Conservation (phyloP, 2,329 filamentous ascomycete species). For the Trichoderma asperellum region DNA sequence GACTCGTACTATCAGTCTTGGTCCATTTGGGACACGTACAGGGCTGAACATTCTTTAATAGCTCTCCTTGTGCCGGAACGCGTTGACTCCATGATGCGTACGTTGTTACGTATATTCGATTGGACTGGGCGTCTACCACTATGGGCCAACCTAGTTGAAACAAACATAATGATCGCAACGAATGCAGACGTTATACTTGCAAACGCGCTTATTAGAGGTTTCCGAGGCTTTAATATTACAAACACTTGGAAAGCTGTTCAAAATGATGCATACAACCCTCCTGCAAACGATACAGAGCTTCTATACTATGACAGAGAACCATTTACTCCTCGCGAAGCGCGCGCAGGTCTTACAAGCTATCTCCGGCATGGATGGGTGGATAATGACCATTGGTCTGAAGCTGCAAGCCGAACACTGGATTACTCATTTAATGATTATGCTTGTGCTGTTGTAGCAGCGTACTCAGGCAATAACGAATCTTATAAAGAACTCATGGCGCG, state of each 20-base stretch:
- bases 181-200: conserved; percentile 53
- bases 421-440: conserved; percentile 53
- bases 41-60: conserved; percentile 51
- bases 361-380: conserved; percentile 50
- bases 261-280: conserved; percentile 51
- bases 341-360: conserved; percentile 51
- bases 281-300: conserved; percentile 48
- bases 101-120: conserved; percentile 50
- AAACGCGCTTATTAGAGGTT: conserved; percentile 50
- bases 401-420: conserved; percentile 51
- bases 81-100: conserved; percentile 54
- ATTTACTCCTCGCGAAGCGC: conserved; percentile 49
- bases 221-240: conserved; percentile 47
- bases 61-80: conserved; percentile 51
- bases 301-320: conserved; percentile 54
- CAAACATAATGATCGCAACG: conserved; percentile 56
- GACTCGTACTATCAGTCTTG: conserved; percentile 56
- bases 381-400: conserved; percentile 53
- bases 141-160: conserved; percentile 55
- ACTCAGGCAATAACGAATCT: conserved; percentile 42
- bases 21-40: conserved; percentile 56
- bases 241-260: conserved; percentile 50
- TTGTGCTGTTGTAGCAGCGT: conserved; percentile 46
- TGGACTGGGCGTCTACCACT: conserved; percentile 52
- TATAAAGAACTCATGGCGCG: conserved; percentile 41